Percentiles rank a stretch among this genome's conserved stretches.
phyloP scores from a whole-genome alignment of 2,329 filamentous ascomycete species.

The Fonsecaea multimorphosa region DNA sequence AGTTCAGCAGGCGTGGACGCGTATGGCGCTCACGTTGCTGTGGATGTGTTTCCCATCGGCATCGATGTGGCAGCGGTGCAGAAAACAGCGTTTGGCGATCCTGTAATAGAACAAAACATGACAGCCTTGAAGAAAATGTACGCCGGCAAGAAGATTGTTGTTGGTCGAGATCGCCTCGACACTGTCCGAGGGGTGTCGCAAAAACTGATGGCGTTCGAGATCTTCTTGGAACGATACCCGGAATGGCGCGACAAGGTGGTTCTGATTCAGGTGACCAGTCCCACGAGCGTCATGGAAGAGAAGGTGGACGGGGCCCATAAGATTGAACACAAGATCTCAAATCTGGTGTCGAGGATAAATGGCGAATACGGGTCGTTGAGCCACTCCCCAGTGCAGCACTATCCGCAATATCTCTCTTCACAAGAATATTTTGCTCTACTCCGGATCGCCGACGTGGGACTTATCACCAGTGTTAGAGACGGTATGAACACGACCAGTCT shows the following conservation, averaged over 20 bases:
- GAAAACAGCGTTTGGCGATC: constrained; percentile 72
- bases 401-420: constrained; percentile 86
- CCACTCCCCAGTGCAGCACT: constrained; percentile 91
- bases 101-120: constrained; percentile 74
- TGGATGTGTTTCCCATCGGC: constrained; percentile 93
- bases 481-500: constrained; percentile 98
- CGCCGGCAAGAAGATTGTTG: constrained; percentile 90
- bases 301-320: constrained; percentile 78
- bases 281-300: constrained; percentile 78
- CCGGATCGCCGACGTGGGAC: constrained; percentile 83
- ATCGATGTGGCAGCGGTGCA: constrained; percentile 86
- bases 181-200: constrained; percentile 93
- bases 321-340: constrained; percentile 85
- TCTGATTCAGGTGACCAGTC: constrained; percentile 92
- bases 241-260: constrained; percentile 93
- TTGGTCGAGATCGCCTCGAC: constrained; percentile 91
- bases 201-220: constrained; percentile 92
- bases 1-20: constrained; percentile 85
- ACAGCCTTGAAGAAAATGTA: constrained; percentile 76
- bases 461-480: constrained; percentile 94
- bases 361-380: constrained; percentile 85
- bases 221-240: constrained; percentile 86
- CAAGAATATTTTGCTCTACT: constrained; percentile 96
- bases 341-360: constrained; percentile 90
- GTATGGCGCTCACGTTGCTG: constrained; percentile 84